Base-by-base conservation (phyloP, 192 early-diverging fungal genomes). In the Physocladia obscura region DNA sequence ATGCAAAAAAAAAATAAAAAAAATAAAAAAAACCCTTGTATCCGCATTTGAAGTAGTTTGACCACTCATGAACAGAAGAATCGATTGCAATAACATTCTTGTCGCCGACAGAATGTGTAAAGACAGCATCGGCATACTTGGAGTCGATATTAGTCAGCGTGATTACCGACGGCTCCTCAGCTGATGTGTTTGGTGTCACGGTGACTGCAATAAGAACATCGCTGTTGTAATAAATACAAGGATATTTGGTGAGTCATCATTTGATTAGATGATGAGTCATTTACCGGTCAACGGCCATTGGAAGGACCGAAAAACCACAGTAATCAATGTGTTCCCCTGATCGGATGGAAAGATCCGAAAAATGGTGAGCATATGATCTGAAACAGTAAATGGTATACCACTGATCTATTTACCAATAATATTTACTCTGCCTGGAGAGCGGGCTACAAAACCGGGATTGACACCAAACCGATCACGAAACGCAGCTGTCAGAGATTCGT, bases 371-470 rank as follows among this genome's bases (percentile, higher is more conserved):
- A 65, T 51, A 52, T 57, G 21, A 24, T 22, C n/a, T 15, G 17
- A 6, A 27, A 22, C 15, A 55, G 27, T 22, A 26, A 55, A 55
- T 55, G 21, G 24, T n/a, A 60, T 8, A 15, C 44, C 8, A 47
- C 11, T 47, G 44, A 47, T 13, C 44, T 26, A 54, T 26, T 17
- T 21, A 51, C 79, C 96, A 73, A 98, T 98, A 34, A 98, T 81
- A 80, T 98, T 98, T 32, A 96, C 93, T n/a, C 94, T 84, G 37
- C 96, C 96, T 2, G 96, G 94, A 2, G 92, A 89, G 32, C 96
- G 88, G 37, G 89, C 91, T 54, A 91, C 88, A 77, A 94, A 94
- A 34, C 90, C 87, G 0, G 94, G 92, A 39, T 74, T 59, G 48
- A 4, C 22, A 3, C 49, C 62, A 51, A 31, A 65, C 2, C 49